Percentiles rank a stretch among this genome's conserved stretches.
Evolutionary conservation across 345 rosid species (phyloP).

Genomic region (Syzygium aromaticum): DNA sequence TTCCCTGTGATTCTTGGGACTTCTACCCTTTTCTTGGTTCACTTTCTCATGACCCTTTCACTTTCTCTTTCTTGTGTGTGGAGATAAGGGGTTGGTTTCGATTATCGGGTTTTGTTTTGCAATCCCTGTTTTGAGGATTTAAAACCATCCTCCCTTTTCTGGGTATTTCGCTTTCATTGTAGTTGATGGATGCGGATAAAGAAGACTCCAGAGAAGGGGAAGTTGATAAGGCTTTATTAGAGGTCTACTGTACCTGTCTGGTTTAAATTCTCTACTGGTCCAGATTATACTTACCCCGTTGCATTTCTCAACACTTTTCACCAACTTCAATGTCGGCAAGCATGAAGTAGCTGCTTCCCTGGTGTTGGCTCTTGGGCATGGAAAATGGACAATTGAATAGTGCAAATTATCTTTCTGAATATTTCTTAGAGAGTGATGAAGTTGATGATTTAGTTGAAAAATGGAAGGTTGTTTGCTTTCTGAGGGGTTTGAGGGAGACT

Average conservation of each 20-base stretch:
- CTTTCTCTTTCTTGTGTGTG: slow-evolving; percentile 9
- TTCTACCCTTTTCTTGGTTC: slow-evolving; percentile 25
- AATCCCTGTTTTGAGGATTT: neutral
- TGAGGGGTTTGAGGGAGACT: slow-evolving; percentile 27
- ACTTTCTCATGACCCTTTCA: slow-evolving; percentile 41
- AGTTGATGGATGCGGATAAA: slow-evolving; percentile 33
- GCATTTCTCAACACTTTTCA: slow-evolving; percentile 9
- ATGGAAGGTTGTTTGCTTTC: slow-evolving; percentile 38
- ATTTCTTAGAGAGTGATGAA: slow-evolving; percentile 22
- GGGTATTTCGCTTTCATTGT: slow-evolving; percentile 19
- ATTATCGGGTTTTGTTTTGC: neutral
- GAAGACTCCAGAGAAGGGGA: slow-evolving; percentile 10
- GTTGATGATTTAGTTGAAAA: slow-evolving; percentile 34
- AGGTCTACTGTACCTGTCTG: neutral
- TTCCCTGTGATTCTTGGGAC: slow-evolving; percentile 42
- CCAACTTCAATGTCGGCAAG: neutral
- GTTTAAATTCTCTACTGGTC: neutral
- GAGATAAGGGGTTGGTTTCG: slow-evolving; percentile 3
- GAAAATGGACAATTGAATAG: slow-evolving; percentile 25
- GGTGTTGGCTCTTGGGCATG: slow-evolving; percentile 27
- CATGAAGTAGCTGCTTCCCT: neutral
- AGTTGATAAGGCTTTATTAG: neutral
- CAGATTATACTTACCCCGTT: slow-evolving; percentile 30
- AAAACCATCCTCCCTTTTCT: slow-evolving; percentile 8
- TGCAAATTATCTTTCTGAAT: slow-evolving; percentile 16